Evolutionary conservation across 768 basidiomycete genomes (phyloP).

Genomic region (Naganishia vishniacii): DNA sequence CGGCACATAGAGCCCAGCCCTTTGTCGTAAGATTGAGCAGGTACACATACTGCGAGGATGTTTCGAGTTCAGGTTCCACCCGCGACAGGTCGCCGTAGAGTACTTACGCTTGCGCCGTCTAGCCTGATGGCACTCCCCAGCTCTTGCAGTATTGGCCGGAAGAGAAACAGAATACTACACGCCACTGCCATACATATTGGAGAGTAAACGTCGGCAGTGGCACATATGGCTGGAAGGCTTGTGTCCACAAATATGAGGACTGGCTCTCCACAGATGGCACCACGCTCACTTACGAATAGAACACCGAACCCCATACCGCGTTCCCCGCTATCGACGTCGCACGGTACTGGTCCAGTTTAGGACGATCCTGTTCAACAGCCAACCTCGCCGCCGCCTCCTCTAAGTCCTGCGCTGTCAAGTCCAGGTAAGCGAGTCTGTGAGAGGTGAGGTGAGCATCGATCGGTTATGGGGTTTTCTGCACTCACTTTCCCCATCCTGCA

Average conservation of each 20-base stretch:
- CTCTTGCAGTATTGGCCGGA: slow-evolving; percentile 71
- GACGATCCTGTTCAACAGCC: slow-evolving; percentile 43
- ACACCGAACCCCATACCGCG: slow-evolving; percentile 62
- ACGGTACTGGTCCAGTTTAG: slow-evolving; percentile 57
- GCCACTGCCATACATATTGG: slow-evolving; percentile 65
- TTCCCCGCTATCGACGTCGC: slow-evolving; percentile 54
- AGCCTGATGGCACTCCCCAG: slow-evolving; percentile 65
- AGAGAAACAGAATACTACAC: slow-evolving; percentile 60
- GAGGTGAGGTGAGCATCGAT: slow-evolving; percentile 34
- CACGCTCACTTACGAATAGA: slow-evolving; percentile 55
- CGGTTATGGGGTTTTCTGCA: slow-evolving; percentile 55
- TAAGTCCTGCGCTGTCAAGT: slow-evolving; percentile 53
- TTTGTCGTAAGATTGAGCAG: slow-evolving; percentile 60
- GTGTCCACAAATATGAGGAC: too few relatives aligned
- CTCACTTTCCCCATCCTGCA: slow-evolving; percentile 49
- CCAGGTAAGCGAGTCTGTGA: slow-evolving; percentile 50
- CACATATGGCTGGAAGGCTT: slow-evolving; percentile 65
- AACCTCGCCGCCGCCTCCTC: slow-evolving; percentile 45
- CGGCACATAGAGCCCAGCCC: slow-evolving; percentile 60
- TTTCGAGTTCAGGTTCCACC: too few relatives aligned
- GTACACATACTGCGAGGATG: slow-evolving; percentile 18
- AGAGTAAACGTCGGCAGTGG: slow-evolving; percentile 62
- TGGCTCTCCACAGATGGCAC: not conserved
- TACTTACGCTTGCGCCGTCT: slow-evolving; percentile 64
- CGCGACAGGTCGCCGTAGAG: too few relatives aligned